Percentiles rank a stretch among this genome's conserved stretches.
Conservation (phyloP, 305 asterid species). For the Vinca major region DNA sequence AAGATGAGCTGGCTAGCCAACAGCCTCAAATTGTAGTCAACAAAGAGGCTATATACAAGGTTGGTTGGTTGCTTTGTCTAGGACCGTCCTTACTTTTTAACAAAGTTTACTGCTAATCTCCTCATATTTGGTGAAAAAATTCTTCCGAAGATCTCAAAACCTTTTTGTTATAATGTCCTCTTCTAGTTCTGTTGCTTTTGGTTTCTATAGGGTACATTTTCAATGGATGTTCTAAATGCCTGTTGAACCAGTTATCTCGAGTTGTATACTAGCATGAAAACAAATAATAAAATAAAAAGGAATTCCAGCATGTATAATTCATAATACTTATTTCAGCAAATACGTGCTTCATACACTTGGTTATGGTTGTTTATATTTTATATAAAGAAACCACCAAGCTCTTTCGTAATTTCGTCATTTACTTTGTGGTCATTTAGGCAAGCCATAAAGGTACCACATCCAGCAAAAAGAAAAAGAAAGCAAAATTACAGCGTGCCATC, state of each 20-base stretch:
- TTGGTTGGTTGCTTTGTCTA: constrained; percentile 44
- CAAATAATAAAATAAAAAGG: not conserved
- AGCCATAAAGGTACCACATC: constrained; percentile 76
- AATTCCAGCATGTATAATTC: not conserved
- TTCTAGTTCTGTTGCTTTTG: not conserved
- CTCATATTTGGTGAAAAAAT: not conserved
- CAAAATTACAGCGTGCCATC: constrained; percentile 72
- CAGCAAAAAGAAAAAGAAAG: constrained; percentile 97
- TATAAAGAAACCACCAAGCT: not conserved
- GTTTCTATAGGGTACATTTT: not conserved
- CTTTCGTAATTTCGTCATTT: not conserved
- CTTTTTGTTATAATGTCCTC: not conserved
- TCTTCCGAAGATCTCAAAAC: not conserved
- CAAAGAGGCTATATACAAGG: constrained; percentile 90
- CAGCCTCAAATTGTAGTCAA: constrained; percentile 53
- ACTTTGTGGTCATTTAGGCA: constrained; percentile 44
- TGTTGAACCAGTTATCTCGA: not conserved
- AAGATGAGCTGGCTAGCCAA: constrained; percentile 44
- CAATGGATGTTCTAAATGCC: not conserved
- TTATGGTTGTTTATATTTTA: not conserved
- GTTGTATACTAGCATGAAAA: not conserved
- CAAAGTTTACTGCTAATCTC: not conserved
- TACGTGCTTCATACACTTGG: not conserved
- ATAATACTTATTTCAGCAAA: not conserved
- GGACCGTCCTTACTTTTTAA: not conserved